Conservation (phyloP, 139 green algal genomes). For the Chlorella sp. region DNA sequence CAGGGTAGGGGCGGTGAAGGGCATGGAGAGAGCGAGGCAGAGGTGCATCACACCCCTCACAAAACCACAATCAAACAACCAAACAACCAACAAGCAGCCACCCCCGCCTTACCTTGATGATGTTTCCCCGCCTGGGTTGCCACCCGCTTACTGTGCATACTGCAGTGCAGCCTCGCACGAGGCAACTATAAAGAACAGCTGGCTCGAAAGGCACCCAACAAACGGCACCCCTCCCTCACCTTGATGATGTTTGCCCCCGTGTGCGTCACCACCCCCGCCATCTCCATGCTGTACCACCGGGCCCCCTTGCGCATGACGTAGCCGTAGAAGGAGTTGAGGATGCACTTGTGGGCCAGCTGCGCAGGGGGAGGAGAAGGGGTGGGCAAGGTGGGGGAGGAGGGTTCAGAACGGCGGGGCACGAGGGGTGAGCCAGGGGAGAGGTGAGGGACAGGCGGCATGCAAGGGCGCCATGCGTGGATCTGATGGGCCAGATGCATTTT, state of each 20-base stretch:
- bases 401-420: background rate
- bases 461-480: background rate
- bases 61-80: too few species aligned
- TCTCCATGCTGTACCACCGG: slow-evolving; percentile 99
- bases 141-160: too few species aligned
- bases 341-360: slow-evolving; percentile 99
- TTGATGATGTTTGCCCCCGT: slow-evolving; percentile 98
- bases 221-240: slow-evolving; percentile 16
- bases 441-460: background rate
- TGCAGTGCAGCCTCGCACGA: too few species aligned
- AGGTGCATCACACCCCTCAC: background rate
- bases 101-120: too few species aligned
- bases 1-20: background rate
- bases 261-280: slow-evolving; percentile 98
- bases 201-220: too few species aligned
- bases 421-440: background rate
- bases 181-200: too few species aligned
- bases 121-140: too few species aligned
- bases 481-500: background rate
- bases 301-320: slow-evolving; percentile 96
- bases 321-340: slow-evolving; percentile 98
- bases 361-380: slow-evolving; percentile 3
- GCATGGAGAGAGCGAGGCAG: background rate
- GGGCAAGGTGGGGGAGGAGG: background rate
- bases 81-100: background rate